A percentile compares a stretch with the other conserved stretches of the same genome.
phyloP scores from a whole-genome alignment of 352 stramenopile genomes.

The Globisporangium spiculum region DNA sequence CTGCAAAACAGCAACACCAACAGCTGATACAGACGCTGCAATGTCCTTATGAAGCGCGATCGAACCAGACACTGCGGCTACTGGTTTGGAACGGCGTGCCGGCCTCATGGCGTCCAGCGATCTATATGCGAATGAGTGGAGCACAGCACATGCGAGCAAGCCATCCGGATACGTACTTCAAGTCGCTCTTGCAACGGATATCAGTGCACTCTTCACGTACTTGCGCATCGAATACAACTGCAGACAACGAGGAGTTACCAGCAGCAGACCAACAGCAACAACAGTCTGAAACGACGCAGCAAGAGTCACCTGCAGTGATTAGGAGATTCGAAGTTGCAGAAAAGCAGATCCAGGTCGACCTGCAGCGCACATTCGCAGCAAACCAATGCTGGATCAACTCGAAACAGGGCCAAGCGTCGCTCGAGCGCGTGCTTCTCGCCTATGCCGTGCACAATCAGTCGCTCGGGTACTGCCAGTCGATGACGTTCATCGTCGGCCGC shows the following conservation, averaged over 20 bases:
- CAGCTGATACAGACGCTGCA: background rate
- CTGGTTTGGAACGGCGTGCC: slow-evolving; percentile 59
- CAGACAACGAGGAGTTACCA: background rate
- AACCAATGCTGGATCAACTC: slow-evolving; percentile 69
- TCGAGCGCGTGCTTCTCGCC: slow-evolving; percentile 70
- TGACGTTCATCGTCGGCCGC: slow-evolving; percentile 86
- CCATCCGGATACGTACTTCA: slow-evolving; percentile 35
- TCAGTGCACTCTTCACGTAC: background rate
- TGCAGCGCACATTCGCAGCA: slow-evolving; percentile 67
- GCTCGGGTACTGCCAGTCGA: slow-evolving; percentile 88
- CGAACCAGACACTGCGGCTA: slow-evolving; percentile 17
- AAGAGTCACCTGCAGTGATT: background rate
- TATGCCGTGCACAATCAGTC: slow-evolving; percentile 76
- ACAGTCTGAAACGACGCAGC: background rate
- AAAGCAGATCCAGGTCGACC: slow-evolving; percentile 60
- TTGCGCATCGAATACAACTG: background rate
- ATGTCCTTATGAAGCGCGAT: slow-evolving; percentile 13
- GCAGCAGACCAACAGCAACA: slow-evolving; percentile 6
- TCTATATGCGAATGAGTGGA: slow-evolving; percentile 54
- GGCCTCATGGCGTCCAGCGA: slow-evolving; percentile 26
- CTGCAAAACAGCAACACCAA: background rate
- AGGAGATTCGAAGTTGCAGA: slow-evolving; percentile 34
- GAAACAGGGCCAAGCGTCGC: slow-evolving; percentile 30
- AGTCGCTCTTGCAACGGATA: slow-evolving; percentile 20
- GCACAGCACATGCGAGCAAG: slow-evolving; percentile 19